Conservation (phyloP, 768 basidiomycete genomes). For the Lentinula raphanica region DNA sequence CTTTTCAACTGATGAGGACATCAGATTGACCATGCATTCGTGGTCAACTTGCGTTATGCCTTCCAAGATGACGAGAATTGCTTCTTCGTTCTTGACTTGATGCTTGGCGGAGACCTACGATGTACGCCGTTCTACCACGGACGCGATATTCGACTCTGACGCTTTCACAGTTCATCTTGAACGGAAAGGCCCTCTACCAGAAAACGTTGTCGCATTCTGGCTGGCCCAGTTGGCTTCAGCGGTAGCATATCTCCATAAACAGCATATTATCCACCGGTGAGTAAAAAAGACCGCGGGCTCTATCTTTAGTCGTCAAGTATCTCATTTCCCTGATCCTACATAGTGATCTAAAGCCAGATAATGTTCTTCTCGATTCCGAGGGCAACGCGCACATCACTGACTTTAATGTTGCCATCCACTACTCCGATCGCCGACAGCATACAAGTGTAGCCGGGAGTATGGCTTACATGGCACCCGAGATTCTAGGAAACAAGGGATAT, state of each 20-base stretch:
- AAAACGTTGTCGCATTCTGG: conserved; percentile 81
- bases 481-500: conserved; percentile 89
- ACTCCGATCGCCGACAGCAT: conserved; percentile 82
- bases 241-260: conserved; percentile 83
- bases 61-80: conserved; percentile 98
- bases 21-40: conserved; percentile 83
- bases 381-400: conserved; percentile 98
- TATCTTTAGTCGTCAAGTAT: neutral
- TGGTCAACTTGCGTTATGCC: conserved; percentile 89
- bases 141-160: conserved; percentile 2
- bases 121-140: conserved; percentile 43
- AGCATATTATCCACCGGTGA: conserved; percentile 92
- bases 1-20: neutral
- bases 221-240: conserved; percentile 82
- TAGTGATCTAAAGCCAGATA: conserved; percentile 96
- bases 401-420: conserved; percentile 98
- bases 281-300: conserved; percentile 18
- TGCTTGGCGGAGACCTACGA: conserved; percentile 92
- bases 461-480: conserved; percentile 99
- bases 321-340: conserved; percentile 5
- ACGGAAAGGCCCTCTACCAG: conserved; percentile 57
- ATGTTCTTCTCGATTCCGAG: conserved; percentile 87
- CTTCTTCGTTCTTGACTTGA: conserved; percentile 95
- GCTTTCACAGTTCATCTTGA: conserved; percentile 72
- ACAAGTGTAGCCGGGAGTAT: conserved; percentile 96